Conservation (phyloP, 1,284 basidiomycete species). For the Athelia sp. region DNA sequence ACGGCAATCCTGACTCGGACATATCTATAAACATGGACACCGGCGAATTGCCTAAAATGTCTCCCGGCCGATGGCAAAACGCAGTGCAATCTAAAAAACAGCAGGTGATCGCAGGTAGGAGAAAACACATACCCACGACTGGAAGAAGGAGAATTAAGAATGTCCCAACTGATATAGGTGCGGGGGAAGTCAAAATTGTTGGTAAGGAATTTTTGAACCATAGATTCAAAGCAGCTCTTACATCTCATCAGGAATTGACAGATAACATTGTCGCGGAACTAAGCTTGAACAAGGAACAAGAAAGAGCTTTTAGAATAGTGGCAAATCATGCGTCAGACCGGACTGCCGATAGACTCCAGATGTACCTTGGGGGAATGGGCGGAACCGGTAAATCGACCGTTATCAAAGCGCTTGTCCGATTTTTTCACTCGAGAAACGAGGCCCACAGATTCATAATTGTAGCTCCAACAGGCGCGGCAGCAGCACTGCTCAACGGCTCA, state of each 20-base stretch:
- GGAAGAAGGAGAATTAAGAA: too few species aligned
- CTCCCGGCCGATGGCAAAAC: too few species aligned
- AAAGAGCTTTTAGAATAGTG: conserved; percentile 23
- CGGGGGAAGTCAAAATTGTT: too few species aligned
- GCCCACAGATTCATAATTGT: conserved; percentile 18
- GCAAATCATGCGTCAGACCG: conserved; percentile 17
- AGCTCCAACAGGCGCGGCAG: conserved; percentile 28
- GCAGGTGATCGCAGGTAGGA: too few species aligned
- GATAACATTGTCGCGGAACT: conserved; percentile 3
- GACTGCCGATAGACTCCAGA: conserved; percentile 19
- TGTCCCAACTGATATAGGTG: too few species aligned
- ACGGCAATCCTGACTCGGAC: too few species aligned
- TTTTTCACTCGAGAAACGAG: conserved; percentile 14
- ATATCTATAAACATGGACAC: too few species aligned
- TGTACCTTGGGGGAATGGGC: conserved; percentile 28
- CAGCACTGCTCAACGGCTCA: conserved; percentile 22
- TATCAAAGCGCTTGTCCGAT: conserved; percentile 20
- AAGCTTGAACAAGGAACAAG: conserved; percentile 20
- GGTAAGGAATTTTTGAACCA: too few species aligned
- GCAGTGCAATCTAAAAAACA: too few species aligned
- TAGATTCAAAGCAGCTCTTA: not conserved
- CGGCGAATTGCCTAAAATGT: too few species aligned
- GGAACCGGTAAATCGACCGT: conserved; percentile 32
- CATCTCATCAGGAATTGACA: conserved; percentile 4
- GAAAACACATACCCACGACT: too few species aligned